These are phyloP conservation scores for Juglanconis oblonga DNA, from an alignment of 2,329 filamentous ascomycete species.

Conservation along the genomic window DNA sequence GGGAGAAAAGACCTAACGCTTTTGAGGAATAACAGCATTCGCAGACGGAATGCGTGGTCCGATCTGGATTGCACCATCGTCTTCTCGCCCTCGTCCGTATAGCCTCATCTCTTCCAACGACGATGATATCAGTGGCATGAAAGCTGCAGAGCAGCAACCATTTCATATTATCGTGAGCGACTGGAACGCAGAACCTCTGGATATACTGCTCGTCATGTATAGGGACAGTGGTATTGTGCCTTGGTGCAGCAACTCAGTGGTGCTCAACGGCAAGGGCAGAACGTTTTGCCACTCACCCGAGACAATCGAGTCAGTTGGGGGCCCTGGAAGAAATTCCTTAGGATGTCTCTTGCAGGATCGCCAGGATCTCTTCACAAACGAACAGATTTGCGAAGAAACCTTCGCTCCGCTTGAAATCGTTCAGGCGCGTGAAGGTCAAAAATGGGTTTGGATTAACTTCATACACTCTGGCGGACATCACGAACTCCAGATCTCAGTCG, in stretches of 20 bases:
- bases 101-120: conserved; percentile 13
- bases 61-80: conserved; percentile 19
- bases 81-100: conserved; percentile 19
- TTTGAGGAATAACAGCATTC: conserved; percentile 5
- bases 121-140: conserved; percentile 12
- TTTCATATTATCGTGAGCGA: conserved; percentile 19
- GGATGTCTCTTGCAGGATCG: conserved; percentile 13
- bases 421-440: conserved; percentile 7
- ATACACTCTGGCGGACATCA: conserved; percentile 20
- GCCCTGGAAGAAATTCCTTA: conserved; percentile 13
- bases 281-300: conserved; percentile 16
- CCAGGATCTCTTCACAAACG: conserved; percentile 13
- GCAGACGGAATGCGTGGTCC: conserved; percentile 21
- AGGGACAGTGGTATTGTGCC: conserved; percentile 18
- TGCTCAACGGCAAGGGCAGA: conserved; percentile 17
- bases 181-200: conserved; percentile 20
- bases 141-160: conserved; percentile 16
- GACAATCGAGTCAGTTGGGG: conserved; percentile 13
- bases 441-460: conserved; percentile 21
- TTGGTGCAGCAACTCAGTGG: conserved; percentile 19
- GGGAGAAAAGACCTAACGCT: too few species aligned
- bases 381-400: conserved; percentile 15
- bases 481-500: conserved; percentile 18
- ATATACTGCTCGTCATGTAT: conserved; percentile 20
- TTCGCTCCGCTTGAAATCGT: conserved; percentile 15